Evolutionary conservation across 1,284 basidiomycete genomes (phyloP).

Genomic region (Rugosomyces carneus): DNA sequence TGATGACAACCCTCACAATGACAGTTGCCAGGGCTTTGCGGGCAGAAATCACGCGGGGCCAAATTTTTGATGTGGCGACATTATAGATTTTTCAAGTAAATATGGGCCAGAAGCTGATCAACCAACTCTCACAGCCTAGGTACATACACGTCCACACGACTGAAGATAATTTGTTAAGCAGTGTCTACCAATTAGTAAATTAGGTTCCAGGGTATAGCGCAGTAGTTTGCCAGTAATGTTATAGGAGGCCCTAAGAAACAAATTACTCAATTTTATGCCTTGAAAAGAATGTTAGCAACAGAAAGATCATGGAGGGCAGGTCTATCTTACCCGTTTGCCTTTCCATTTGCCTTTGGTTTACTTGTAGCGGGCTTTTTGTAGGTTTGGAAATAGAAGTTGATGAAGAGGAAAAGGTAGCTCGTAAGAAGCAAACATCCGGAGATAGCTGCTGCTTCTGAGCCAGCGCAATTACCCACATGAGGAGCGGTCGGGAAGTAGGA

Average conservation of each 20-base stretch:
- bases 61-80: neutral
- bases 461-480: slow-evolving; percentile 76
- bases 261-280: slow-evolving; percentile 26
- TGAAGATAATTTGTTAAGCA: slow-evolving; percentile 6
- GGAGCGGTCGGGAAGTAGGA: slow-evolving; percentile 65
- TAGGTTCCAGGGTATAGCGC: slow-evolving; percentile 31
- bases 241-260: slow-evolving; percentile 12
- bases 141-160: neutral
- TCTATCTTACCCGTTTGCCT: slow-evolving; percentile 26
- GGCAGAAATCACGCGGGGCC: neutral
- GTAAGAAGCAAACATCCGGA: slow-evolving; percentile 88
- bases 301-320: neutral
- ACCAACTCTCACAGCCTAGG: neutral
- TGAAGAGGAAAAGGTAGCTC: slow-evolving; percentile 87
- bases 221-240: slow-evolving; percentile 25
- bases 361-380: slow-evolving; percentile 61
- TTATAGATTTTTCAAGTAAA: neutral
- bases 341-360: slow-evolving; percentile 34
- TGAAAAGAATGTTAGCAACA: neutral
- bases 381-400: slow-evolving; percentile 84
- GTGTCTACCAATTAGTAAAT: slow-evolving; percentile 27
- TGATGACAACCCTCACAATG: neutral
- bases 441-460: slow-evolving; percentile 81
- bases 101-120: neutral
- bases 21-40: neutral